phyloP scores from a whole-genome alignment of 176 grass and related monocot genomes.

The Oryza rufipogon region DNA sequence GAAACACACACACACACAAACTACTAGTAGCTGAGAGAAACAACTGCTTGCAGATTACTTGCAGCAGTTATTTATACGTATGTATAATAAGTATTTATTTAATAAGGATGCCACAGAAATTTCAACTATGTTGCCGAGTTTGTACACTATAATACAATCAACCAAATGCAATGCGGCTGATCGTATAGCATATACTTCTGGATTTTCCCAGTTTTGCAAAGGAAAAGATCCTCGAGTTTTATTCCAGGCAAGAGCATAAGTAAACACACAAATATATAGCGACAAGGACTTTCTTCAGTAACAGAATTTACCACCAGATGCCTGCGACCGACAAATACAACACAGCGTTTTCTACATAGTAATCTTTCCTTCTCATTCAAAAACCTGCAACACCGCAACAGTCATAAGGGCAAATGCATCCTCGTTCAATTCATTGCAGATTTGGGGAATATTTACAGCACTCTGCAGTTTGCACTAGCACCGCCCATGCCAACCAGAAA shows the following conservation, averaged over 20 bases:
- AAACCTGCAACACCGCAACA: not conserved
- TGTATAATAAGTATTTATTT: slow-evolving; percentile 4
- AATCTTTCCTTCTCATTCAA: not conserved
- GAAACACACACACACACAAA: not conserved
- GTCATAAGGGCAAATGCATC: not conserved
- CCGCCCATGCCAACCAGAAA: slow-evolving; percentile 15
- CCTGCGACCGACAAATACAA: not conserved
- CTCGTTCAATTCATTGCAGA: slow-evolving; percentile 23
- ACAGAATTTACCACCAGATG: not conserved
- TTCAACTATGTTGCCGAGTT: not conserved
- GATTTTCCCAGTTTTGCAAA: not conserved
- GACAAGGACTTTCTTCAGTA: not conserved
- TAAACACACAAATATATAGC: not conserved
- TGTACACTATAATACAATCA: slow-evolving; percentile 14
- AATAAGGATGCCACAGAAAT: slow-evolving; percentile 21
- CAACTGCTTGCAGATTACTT: slow-evolving; percentile 15
- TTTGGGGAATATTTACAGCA: slow-evolving; percentile 42
- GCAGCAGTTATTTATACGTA: slow-evolving; percentile 21
- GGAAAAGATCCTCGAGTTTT: not conserved
- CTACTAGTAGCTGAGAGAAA: not conserved
- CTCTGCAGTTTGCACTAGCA: slow-evolving; percentile 17
- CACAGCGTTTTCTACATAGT: not conserved
- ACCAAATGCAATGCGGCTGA: not conserved
- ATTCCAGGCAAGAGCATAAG: not conserved
- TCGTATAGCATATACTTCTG: not conserved